phyloP scores from a whole-genome alignment of 2,329 filamentous ascomycete genomes.

The Davidsoniella virescens region DNA sequence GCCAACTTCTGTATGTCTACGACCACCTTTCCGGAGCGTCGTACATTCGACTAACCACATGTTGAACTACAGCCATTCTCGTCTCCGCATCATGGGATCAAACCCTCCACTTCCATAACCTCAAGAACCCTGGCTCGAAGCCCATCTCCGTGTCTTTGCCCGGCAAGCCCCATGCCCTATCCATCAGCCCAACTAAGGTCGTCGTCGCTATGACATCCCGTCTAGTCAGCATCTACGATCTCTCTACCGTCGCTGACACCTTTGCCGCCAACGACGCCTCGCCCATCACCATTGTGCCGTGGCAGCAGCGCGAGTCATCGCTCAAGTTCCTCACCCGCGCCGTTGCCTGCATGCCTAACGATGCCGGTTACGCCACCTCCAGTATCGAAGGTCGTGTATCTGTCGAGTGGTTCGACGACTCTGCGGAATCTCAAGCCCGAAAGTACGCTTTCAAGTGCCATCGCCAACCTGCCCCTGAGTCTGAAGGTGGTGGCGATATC shows the following conservation, averaged over 20 bases:
- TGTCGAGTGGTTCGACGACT: slow-evolving; percentile 95
- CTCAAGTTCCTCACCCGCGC: slow-evolving; percentile 92
- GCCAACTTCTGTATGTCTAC: slow-evolving; percentile 44
- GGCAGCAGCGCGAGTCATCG: slow-evolving; percentile 85
- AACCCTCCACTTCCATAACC: slow-evolving; percentile 70
- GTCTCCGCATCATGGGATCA: slow-evolving; percentile 89
- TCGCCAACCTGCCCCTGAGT: slow-evolving; percentile 51
- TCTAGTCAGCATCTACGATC: slow-evolving; percentile 87
- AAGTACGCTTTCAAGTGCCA: slow-evolving; percentile 99
- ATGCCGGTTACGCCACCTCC: slow-evolving; percentile 79
- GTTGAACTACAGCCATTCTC: slow-evolving; percentile 41
- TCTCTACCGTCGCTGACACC: slow-evolving; percentile 46
- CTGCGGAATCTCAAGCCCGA: slow-evolving; percentile 66
- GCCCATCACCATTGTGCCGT: slow-evolving; percentile 47
- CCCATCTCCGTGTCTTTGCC: slow-evolving; percentile 57
- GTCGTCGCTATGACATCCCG: slow-evolving; percentile 93
- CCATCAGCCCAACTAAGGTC: slow-evolving; percentile 60
- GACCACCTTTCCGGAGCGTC: neutral
- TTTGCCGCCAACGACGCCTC: slow-evolving; percentile 32
- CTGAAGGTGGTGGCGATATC: slow-evolving; percentile 47
- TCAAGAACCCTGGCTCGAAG: slow-evolving; percentile 27
- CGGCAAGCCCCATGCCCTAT: slow-evolving; percentile 78
- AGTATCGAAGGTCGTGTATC: slow-evolving; percentile 92
- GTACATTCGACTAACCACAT: neutral
- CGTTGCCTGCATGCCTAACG: slow-evolving; percentile 91